Evolutionary conservation across 2,329 filamentous ascomycete genomes (phyloP), one percentile per base, ranked within the genome.

Genomic region (Colletotrichum sansevieriae): DNA sequence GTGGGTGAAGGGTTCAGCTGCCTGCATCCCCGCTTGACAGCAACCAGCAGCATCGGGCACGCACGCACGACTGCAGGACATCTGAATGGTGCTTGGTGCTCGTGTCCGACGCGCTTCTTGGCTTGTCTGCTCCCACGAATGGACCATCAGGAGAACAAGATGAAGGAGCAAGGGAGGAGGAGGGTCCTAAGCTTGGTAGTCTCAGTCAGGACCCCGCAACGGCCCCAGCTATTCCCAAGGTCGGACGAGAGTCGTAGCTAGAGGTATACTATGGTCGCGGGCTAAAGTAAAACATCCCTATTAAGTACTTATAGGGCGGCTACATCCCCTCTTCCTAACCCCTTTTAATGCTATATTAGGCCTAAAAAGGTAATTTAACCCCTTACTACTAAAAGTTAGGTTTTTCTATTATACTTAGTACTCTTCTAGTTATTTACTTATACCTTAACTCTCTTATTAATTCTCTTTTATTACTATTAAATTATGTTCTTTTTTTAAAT

Each of bases 71-170:
- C 29, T 18, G 11, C 54, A 43, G 12, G 15, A n/a, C 41, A 20
- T 25, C 47, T 22, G 22, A 22, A 22, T 22, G 4, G 22, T 18
- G 18, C 18, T 18, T 18, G 18, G 2, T 18, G 22, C 22, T 4
- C 22, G 22, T 4, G 22, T 22, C 2, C 3, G 3, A 22, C 22
- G 22, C 22, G 22, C 22, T 2, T 22, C 22, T 22, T 22, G 22
- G 22, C 22, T 22, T 22, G 22, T 22, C 22, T 22, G 22, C 39
- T 49, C 20, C 35, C 39, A 57, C 20, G 13, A n/a, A 62, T 13
- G 13, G 22, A 43, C 47, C 54, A 65, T 39, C 22, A 47, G 33
- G 55, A 59, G 35, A 43, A 41, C 54, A 44, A 15, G 49, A 67
- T 51, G 3, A 39, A 39, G 5, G 35, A 13, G 35, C 35, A 54